Percentiles rank a stretch among this genome's conserved stretches.
Conservation (phyloP, 2,329 filamentous ascomycete species). For the Aquanectria penicillioides region DNA sequence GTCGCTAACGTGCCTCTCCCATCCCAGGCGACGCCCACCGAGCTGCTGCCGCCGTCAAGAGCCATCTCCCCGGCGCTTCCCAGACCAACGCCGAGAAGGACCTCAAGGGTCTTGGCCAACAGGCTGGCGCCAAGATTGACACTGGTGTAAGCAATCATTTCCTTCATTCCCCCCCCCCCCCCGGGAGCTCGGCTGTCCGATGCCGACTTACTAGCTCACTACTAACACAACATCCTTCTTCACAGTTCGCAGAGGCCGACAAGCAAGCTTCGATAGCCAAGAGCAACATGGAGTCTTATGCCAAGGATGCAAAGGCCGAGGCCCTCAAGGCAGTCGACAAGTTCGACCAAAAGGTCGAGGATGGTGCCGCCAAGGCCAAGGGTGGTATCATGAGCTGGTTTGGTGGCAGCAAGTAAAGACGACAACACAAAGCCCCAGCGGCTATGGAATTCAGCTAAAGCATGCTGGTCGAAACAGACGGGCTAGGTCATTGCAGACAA, state of each 20-base stretch:
- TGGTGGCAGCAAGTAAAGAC: constrained; percentile 60
- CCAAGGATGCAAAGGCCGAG: constrained; percentile 71
- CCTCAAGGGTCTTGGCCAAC: constrained; percentile 57
- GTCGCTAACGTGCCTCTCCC: constrained; percentile 24
- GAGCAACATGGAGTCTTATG: constrained; percentile 66
- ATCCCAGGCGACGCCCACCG: constrained; percentile 78
- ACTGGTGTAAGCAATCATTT: constrained; percentile 74
- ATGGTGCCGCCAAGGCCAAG: constrained; percentile 84
- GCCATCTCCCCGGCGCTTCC: constrained; percentile 69
- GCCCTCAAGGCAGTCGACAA: constrained; percentile 80
- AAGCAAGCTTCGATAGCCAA: constrained; percentile 70
- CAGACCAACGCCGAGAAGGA: constrained; percentile 71
- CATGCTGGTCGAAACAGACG: constrained; percentile 1
- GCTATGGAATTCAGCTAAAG: background rate
- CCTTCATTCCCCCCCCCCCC: background rate
- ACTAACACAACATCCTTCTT: background rate
- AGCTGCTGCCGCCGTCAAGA: constrained; percentile 72
- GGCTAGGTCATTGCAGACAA: background rate
- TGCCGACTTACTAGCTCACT: background rate
- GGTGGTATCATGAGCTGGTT: constrained; percentile 88
- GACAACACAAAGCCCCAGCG: no score
- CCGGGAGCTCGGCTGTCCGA: no score
- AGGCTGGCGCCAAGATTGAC: constrained; percentile 74
- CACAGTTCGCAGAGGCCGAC: constrained; percentile 65
- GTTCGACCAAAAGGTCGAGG: constrained; percentile 84